Evolutionary conservation across 202 grass and related monocot species (phyloP).

Genomic region (Carex arenaria): DNA sequence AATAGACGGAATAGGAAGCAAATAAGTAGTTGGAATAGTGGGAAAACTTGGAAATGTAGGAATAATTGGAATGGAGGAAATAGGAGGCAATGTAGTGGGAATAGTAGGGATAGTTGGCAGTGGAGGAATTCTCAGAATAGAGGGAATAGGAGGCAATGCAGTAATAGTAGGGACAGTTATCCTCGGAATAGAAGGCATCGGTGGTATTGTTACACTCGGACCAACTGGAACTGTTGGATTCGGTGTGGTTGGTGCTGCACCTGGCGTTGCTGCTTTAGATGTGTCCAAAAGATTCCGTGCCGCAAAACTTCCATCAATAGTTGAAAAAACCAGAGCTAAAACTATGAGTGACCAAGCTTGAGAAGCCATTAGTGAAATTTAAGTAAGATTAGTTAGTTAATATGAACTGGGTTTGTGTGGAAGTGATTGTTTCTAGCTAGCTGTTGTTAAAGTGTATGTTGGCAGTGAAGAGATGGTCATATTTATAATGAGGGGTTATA

Average conservation of each 20-base stretch:
- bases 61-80: conserved; percentile 39
- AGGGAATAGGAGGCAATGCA: conserved; percentile 35
- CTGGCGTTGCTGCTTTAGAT: conserved; percentile 19
- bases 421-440: background rate
- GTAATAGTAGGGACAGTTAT: background rate
- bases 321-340: conserved; percentile 34
- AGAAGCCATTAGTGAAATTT: conserved; percentile 36
- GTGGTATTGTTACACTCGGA: conserved; percentile 31
- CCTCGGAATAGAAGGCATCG: conserved; percentile 40
- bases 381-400: background rate
- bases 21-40: conserved; percentile 15
- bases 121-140: conserved; percentile 41
- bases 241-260: conserved; percentile 18
- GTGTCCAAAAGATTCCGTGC: conserved; percentile 53
- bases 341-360: conserved; percentile 27
- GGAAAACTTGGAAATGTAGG: conserved; percentile 18
- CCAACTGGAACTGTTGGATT: conserved; percentile 10
- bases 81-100: conserved; percentile 29
- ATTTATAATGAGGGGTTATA: background rate
- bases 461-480: background rate
- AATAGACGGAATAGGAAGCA: conserved; percentile 40
- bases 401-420: background rate
- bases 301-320: conserved; percentile 39
- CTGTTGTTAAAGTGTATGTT: background rate
- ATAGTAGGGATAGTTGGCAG: conserved; percentile 25